phyloP scores from a whole-genome alignment of 352 stramenopile genomes.

The Phytophthora hybrid region DNA sequence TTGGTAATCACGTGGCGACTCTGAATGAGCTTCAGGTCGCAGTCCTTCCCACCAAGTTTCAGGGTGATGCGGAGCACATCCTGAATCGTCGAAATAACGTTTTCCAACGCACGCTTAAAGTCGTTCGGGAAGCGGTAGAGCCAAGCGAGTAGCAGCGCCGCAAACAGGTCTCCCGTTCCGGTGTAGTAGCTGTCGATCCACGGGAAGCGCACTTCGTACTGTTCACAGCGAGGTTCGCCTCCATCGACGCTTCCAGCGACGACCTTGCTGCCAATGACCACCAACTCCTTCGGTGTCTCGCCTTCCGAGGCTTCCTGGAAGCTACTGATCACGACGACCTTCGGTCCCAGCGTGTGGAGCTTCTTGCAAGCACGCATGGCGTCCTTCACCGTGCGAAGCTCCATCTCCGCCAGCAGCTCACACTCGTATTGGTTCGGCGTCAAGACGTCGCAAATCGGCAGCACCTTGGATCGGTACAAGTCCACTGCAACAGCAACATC shows the following conservation, averaged over 20 bases:
- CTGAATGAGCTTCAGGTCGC: conserved; percentile 87
- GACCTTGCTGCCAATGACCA: conserved; percentile 79
- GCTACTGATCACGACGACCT: conserved; percentile 86
- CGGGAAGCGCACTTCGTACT: conserved; percentile 83
- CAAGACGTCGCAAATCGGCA: conserved; percentile 86
- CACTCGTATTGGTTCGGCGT: conserved; percentile 91
- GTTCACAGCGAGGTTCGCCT: conserved; percentile 50
- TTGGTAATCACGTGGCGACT: conserved; percentile 77
- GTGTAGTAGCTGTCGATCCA: conserved; percentile 88
- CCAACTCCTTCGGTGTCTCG: conserved; percentile 50
- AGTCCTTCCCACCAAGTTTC: conserved; percentile 67
- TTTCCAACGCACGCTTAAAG: conserved; percentile 78
- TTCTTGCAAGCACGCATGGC: conserved; percentile 76
- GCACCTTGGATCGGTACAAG: conserved; percentile 77
- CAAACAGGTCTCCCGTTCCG: conserved; percentile 85
- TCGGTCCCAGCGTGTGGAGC: conserved; percentile 73
- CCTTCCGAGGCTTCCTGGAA: conserved; percentile 57
- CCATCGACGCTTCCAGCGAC: conserved; percentile 13
- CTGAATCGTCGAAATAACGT: conserved; percentile 84
- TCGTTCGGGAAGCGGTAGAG: conserved; percentile 66
- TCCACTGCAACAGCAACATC: conserved; percentile 54
- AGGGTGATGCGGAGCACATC: conserved; percentile 79
- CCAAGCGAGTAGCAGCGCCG: conserved; percentile 84
- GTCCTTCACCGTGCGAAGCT: conserved; percentile 70
- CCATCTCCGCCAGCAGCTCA: conserved; percentile 78